phyloP scores from a whole-genome alignment of 129 eudicot genomes.

The Saussurea involucrata region DNA sequence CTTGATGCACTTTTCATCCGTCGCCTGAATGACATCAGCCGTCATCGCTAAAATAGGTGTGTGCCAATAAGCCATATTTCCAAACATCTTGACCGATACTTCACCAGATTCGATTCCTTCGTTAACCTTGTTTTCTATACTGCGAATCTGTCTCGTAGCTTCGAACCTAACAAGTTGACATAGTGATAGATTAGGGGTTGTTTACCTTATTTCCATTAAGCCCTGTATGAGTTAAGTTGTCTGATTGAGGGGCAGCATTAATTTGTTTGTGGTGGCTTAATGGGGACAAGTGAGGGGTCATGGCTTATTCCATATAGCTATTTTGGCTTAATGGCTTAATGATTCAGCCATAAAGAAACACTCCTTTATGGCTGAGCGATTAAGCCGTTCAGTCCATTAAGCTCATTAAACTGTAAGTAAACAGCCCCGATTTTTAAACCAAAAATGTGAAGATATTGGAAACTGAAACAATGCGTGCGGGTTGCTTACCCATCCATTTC shows the following conservation, averaged over 20 bases:
- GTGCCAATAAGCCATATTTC: slow-evolving; percentile 54
- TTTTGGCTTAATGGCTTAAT: no score
- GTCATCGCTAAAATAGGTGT: slow-evolving; percentile 97
- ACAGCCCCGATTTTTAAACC: neutral
- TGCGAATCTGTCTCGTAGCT: slow-evolving; percentile 68
- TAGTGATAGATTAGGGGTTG: neutral
- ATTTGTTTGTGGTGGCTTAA: no score
- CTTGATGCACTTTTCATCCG: slow-evolving; percentile 62
- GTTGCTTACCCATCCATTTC: slow-evolving; percentile 85
- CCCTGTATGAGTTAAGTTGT: no score
- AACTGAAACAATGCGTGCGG: neutral
- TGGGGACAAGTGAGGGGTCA: no score
- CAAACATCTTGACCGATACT: slow-evolving; percentile 17
- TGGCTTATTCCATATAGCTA: no score
- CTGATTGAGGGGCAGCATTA: no score
- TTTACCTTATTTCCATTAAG: no score
- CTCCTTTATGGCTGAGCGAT: no score
- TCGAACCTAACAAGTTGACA: slow-evolving; percentile 57
- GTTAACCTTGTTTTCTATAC: slow-evolving; percentile 38
- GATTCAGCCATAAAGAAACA: no score
- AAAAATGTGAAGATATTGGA: neutral
- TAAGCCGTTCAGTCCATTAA: no score
- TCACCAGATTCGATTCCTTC: slow-evolving; percentile 31
- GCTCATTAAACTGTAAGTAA: no score
- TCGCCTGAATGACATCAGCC: slow-evolving; percentile 89